Evolutionary conservation across 495 filamentous ascomycete genomes (phyloP).

Genomic region (Lasiosphaeria ovina): DNA sequence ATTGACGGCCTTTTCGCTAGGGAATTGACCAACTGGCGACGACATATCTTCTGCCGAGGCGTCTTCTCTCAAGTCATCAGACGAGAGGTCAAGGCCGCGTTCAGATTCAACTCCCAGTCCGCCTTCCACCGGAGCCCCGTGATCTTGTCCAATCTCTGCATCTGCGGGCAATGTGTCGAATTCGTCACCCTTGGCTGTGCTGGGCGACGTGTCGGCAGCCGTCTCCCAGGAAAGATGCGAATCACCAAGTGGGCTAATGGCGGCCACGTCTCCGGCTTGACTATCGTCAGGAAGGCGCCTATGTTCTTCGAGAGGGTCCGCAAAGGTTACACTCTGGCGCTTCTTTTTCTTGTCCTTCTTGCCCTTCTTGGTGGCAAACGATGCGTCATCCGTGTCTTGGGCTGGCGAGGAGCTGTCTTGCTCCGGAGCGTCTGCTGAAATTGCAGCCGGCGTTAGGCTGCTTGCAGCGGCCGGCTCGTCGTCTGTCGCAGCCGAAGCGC

Average conservation of each 20-base stretch:
- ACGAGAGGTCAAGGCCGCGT: slow-evolving; percentile 12
- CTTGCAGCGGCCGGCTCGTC: slow-evolving; percentile 5
- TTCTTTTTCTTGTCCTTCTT: slow-evolving; percentile 37
- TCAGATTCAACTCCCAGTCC: slow-evolving; percentile 9
- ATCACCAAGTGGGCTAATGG: neutral
- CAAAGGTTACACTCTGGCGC: slow-evolving; percentile 33
- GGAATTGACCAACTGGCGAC: too few species aligned
- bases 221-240: neutral
- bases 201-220: slow-evolving; percentile 6
- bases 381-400: slow-evolving; percentile 12
- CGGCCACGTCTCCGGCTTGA: too few species aligned
- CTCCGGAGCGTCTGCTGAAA: neutral
- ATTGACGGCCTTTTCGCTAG: too few species aligned
- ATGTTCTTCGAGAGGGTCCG: slow-evolving; percentile 28
- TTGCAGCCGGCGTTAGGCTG: neutral
- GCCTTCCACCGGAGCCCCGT: slow-evolving; percentile 14
- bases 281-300: neutral
- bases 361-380: slow-evolving; percentile 5
- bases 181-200: slow-evolving; percentile 26
- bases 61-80: neutral
- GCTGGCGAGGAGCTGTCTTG: neutral
- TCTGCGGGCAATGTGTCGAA: slow-evolving; percentile 13
- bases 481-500: slow-evolving; percentile 1
- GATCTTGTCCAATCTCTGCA: slow-evolving; percentile 9
- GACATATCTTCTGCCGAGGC: slow-evolving; percentile 8